These are phyloP conservation scores for Alloteropsis angusta DNA, from an alignment of 202 grass and related monocot species.

Conservation along the genomic window DNA sequence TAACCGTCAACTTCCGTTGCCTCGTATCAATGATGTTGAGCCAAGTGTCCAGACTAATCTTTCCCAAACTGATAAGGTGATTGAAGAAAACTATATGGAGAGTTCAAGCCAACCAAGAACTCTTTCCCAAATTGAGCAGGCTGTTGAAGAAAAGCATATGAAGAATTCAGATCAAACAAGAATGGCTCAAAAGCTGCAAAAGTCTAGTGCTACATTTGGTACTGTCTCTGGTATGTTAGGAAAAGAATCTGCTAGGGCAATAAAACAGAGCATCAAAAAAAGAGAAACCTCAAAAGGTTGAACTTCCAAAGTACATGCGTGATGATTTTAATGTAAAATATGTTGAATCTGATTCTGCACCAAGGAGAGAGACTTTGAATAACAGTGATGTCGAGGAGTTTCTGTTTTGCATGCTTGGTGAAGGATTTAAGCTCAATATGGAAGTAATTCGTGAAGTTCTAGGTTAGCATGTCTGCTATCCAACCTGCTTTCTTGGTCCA, in stretches of 20 bases:
- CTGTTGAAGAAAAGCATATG: constrained; percentile 11
- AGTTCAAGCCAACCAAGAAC: constrained; percentile 16
- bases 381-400: constrained; percentile 79
- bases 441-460: constrained; percentile 68
- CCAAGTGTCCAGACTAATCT: constrained; percentile 21
- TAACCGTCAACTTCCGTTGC: constrained; percentile 24
- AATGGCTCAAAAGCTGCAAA: constrained; percentile 40
- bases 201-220: constrained; percentile 64
- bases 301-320: constrained; percentile 48
- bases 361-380: constrained; percentile 44
- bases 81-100: constrained; percentile 17
- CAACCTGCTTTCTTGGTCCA: not conserved
- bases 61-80: constrained; percentile 22
- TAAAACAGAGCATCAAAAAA: constrained; percentile 42
- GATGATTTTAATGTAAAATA: constrained; percentile 29
- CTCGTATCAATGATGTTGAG: constrained; percentile 23
- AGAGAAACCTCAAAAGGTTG: constrained; percentile 56
- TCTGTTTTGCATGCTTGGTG: constrained; percentile 88
- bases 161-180: constrained; percentile 23
- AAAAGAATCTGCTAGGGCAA: constrained; percentile 37
- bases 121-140: not conserved
- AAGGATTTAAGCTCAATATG: constrained; percentile 76
- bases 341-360: constrained; percentile 35
- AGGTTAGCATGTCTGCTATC: constrained; percentile 39
- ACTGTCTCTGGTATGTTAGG: constrained; percentile 59